Evolutionary conservation across 768 basidiomycete species (phyloP).

Genomic region (Boletus pseudo-olivaceus): DNA sequence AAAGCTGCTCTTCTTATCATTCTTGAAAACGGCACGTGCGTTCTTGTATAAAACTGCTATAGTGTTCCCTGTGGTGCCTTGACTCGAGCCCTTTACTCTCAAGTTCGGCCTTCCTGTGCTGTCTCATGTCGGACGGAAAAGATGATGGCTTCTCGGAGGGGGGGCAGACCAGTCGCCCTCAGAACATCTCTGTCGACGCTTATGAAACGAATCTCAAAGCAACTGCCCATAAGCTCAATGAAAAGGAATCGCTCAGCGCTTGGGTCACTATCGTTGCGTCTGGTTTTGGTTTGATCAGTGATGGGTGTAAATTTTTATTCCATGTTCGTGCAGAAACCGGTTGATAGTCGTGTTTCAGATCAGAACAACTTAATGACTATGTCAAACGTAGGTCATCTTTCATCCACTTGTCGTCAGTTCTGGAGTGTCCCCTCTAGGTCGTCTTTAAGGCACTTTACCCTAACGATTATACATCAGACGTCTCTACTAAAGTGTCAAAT

Average conservation of each 20-base stretch:
- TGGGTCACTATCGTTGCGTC: conserved; percentile 63
- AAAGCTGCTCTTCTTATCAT: neutral
- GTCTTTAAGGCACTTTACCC: conserved; percentile 65
- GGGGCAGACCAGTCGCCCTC: conserved; percentile 8
- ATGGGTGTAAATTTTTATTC: conserved; percentile 44
- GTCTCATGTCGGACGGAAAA: conserved; percentile 24
- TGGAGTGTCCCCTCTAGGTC: conserved; percentile 41
- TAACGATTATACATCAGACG: conserved; percentile 51
- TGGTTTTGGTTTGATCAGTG: conserved; percentile 63
- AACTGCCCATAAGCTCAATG: conserved; percentile 20
- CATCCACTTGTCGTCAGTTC: neutral
- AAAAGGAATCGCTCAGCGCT: conserved; percentile 48
- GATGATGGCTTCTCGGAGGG: conserved; percentile 5
- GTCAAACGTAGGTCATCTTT: conserved; percentile 45
- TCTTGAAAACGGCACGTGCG: conserved; percentile 19
- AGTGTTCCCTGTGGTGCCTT: neutral
- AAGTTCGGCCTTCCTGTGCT: neutral
- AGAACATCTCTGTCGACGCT: conserved; percentile 21
- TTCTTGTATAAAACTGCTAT: conserved; percentile 22
- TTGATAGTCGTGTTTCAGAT: conserved; percentile 36
- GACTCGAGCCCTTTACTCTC: neutral
- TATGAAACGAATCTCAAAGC: conserved; percentile 23
- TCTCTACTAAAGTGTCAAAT: conserved; percentile 70
- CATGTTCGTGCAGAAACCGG: neutral
- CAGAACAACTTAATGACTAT: conserved; percentile 73